Conservation (phyloP, 2,329 filamentous ascomycete species). For the Penicillium brevicompactum region DNA sequence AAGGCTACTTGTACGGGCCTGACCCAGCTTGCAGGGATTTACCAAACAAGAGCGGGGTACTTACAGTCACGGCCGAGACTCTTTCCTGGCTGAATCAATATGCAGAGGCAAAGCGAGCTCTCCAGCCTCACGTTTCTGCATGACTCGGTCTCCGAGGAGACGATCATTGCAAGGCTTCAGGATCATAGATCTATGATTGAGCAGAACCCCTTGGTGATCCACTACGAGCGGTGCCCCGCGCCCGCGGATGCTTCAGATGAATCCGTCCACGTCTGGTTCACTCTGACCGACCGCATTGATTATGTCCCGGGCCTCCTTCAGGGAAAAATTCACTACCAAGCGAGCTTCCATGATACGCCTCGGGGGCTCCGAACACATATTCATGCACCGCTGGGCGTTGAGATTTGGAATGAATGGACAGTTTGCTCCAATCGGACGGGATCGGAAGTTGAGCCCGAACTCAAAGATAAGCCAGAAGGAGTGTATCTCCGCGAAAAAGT, state of each 20-base stretch:
- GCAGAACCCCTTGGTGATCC: conserved; percentile 77
- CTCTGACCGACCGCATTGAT: conserved; percentile 72
- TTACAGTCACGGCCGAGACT: background rate
- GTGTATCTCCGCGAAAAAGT: conserved; percentile 81
- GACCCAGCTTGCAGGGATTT: background rate
- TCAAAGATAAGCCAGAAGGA: conserved; percentile 65
- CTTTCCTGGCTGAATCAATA: conserved; percentile 2
- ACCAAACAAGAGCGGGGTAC: background rate
- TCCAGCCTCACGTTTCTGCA: conserved; percentile 3
- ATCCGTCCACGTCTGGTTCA: conserved; percentile 72
- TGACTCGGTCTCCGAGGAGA: conserved; percentile 63
- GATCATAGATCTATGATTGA: conserved; percentile 81
- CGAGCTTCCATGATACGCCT: conserved; percentile 74
- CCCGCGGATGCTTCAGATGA: conserved; percentile 72
- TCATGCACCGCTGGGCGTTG: conserved; percentile 79
- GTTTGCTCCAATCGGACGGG: conserved; percentile 41
- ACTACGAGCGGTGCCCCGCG: conserved; percentile 67
- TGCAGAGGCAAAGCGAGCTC: conserved; percentile 7
- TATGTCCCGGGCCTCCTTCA: conserved; percentile 67
- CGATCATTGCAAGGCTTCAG: conserved; percentile 72
- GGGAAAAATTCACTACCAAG: conserved; percentile 73
- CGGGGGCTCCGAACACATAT: conserved; percentile 77
- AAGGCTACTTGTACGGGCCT: background rate
- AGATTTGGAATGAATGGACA: conserved; percentile 77
- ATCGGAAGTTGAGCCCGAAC: conserved; percentile 65